Base-by-base conservation (phyloP, 1,284 basidiomycete species). In the Mrakiaceae sp. region DNA sequence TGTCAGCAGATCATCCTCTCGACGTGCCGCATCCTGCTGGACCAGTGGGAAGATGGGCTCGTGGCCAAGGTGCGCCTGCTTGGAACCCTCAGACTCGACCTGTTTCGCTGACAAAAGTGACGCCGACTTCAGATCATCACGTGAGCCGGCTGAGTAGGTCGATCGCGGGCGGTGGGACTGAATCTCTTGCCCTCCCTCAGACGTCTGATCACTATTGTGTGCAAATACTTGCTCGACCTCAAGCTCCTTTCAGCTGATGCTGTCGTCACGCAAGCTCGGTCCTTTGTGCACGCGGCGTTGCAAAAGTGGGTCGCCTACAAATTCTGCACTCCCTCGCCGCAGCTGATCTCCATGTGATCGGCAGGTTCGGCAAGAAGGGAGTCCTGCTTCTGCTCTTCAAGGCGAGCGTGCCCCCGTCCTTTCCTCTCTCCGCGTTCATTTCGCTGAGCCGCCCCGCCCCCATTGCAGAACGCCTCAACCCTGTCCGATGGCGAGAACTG, bases 341-440 rank as follows among this genome's bases (percentile, higher is more conserved):
- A 27, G 8, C 16, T 4, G 2, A 6, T 7, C 11, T 3, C 43
- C 14, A 12, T 42, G 9, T 42, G 9, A 12, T 56, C 8, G 2
- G n/a, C 47, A 27, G 47, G 16, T 58, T 58, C 39, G 58, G 58
- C 4, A 27, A 47, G 27, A 9, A 47, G 39, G 58, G 58, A 47
- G 58, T 58, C 16, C 49, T 48, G 46, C 47, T 58, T 16, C 58
- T 49, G 7, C 47, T 43, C n/a, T 58, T 58, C 47, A 58, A 58
- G 46, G 57, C 48, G 5, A 2, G 57, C 48, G 5, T 10, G 11
- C 6, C 40, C 4, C 40, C 11, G 5, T n/a, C 39, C 7, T 4
- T 56, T 12, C 7, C 4, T 27, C 55, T 39, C 27, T 27, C 27
- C 27, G 27, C 27, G 27, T 27, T 27, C 27, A 27, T 27, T 27